Evolutionary conservation across 169 alveolate species (phyloP), one percentile per base, ranked within the genome.

Genomic region (Plasmodium relictum): DNA sequence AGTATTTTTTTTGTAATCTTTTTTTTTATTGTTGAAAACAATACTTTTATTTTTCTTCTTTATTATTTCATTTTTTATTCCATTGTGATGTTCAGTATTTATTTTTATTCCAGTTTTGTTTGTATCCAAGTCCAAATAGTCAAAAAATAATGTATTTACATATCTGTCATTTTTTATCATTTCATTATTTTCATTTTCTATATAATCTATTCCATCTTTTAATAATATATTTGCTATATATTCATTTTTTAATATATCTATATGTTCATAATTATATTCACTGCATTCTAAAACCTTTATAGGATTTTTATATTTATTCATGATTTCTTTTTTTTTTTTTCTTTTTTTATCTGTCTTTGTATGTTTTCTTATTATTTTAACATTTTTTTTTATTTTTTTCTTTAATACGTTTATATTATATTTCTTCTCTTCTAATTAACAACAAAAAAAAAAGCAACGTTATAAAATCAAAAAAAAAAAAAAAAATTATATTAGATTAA

Each of bases 121-220:
- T 12, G 24, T 41, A 12, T 61, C 18, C 41, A 9, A 22, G 5
- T 39, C 45, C n/a, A 10, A 0, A 48, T 65, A 52, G 6, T 63
- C 66, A 42, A 78, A 78, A 62, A 78, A 58, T 24, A 78, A 26
- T 16, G 80, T 78, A 50, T 58, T 48, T 18, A 78, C 59, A 48
- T 62, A 78, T 4, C 18, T 56, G 45, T 78, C 89, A 63, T 50
- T 58, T 58, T 65, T 78, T 63, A 78, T 78, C 2, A 24, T 65
- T 78, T 26, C 61, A 48, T 63, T 41, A 12, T 78, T 44, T 37
- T 44, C 89, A 78, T 78, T 78, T 24, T 78, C 89, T 12, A 78
- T 42, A 70, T 78, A 78, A 56, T 78, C 50, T 7, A 78, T 78
- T 14, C 89, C 89, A 31, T 78, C 89, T 52, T 65, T 78, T 63